Evolutionary conservation across 345 rosid species (phyloP).

Genomic region (Citrus glauca): DNA sequence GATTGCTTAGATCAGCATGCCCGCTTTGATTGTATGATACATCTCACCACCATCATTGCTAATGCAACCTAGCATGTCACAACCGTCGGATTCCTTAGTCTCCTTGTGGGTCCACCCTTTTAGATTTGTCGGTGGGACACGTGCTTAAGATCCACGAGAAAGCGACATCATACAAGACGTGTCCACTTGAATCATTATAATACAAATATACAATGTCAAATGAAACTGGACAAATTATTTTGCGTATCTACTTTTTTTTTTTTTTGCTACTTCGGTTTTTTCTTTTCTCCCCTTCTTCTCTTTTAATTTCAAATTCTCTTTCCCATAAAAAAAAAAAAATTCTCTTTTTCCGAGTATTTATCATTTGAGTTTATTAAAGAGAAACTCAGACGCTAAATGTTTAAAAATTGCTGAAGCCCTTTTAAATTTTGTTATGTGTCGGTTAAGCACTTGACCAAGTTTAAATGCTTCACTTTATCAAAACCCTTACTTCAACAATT

Average conservation of each 20-base stretch:
- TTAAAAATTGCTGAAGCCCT: too few relatives aligned
- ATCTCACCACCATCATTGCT: conserved; percentile 27
- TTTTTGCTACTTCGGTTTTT: neutral
- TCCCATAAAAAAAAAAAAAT: too few relatives aligned
- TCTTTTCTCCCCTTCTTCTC: neutral
- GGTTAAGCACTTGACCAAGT: too few relatives aligned
- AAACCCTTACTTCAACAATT: too few relatives aligned
- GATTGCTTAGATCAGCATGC: conserved; percentile 18
- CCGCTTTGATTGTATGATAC: conserved; percentile 13
- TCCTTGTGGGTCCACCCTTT: neutral
- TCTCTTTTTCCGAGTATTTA: too few relatives aligned
- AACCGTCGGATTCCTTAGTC: conserved; percentile 2
- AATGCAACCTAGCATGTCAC: conserved; percentile 12
- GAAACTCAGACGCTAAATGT: too few relatives aligned
- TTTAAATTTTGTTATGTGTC: too few relatives aligned
- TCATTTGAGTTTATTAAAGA: too few relatives aligned
- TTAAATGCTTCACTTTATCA: too few relatives aligned
- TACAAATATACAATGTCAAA: neutral
- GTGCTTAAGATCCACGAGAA: conserved; percentile 25
- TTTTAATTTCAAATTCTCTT: too few relatives aligned
- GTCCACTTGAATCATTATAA: conserved; percentile 2
- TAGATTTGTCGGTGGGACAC: conserved; percentile 35
- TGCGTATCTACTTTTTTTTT: neutral
- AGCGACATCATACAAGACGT: conserved; percentile 17
- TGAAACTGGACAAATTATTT: neutral